Evolutionary conservation across 129 eudicot genomes (phyloP).

Genomic region (Escallonia herrerae): DNA sequence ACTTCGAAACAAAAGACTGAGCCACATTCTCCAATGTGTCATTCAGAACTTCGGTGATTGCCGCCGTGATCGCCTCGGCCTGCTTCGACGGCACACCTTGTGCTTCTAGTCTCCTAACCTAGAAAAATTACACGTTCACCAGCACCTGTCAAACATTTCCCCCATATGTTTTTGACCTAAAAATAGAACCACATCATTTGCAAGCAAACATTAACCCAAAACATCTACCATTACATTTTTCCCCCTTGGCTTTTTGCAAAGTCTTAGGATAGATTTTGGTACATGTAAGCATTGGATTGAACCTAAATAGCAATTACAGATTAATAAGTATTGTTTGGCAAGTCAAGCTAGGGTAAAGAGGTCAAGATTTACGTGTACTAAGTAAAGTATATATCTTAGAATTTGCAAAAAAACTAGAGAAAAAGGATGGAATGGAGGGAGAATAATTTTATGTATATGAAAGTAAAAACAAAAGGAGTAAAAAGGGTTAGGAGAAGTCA

Average conservation of each 20-base stretch:
- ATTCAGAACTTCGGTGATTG: conserved; percentile 70
- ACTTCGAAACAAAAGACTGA: conserved; percentile 67
- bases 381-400: no score
- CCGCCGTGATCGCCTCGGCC: conserved; percentile 76
- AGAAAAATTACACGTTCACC: background rate
- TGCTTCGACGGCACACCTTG: conserved; percentile 88
- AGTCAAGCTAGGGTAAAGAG: background rate
- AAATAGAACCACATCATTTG: no score
- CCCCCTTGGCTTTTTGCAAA: no score
- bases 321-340: no score
- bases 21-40: conserved; percentile 83
- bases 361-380: no score
- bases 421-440: background rate
- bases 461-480: background rate
- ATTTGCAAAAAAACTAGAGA: background rate
- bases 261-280: background rate
- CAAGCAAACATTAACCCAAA: background rate
- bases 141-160: no score
- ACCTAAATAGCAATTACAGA: background rate
- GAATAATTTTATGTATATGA: no score
- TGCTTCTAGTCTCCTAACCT: conserved; percentile 89
- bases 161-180: no score
- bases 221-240: background rate
- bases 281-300: background rate
- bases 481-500: no score